Conservation (phyloP, 768 basidiomycete species). For the Hygrocybe coccinea region DNA sequence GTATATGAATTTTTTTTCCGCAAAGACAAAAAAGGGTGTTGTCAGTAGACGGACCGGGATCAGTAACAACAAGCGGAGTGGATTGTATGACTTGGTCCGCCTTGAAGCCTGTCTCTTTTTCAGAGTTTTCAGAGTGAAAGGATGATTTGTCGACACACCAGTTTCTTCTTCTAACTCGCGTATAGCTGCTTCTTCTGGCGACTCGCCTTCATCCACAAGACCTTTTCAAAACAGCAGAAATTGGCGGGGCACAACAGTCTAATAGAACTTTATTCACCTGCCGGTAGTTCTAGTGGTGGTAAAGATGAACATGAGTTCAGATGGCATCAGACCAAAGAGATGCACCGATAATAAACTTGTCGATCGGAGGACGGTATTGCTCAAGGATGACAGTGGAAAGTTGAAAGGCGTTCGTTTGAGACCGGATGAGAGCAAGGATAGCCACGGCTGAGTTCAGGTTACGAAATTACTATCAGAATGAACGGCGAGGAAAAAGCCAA, state of each 20-base stretch:
- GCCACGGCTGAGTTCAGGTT: constrained; percentile 59
- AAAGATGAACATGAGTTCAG: constrained; percentile 1
- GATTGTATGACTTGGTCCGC: constrained; percentile 58
- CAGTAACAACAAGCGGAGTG: constrained; percentile 57
- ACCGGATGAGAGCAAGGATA: constrained; percentile 74
- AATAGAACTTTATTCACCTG: constrained; percentile 20
- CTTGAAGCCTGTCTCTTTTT: constrained; percentile 85
- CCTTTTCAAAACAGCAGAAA: constrained; percentile 37
- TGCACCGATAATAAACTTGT: constrained; percentile 67
- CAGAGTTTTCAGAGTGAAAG: constrained; percentile 48
- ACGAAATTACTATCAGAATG: neutral
- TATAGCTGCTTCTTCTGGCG: constrained; percentile 72
- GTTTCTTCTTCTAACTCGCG: constrained; percentile 94
- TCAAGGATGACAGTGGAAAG: constrained; percentile 81
- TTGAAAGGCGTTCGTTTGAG: constrained; percentile 66
- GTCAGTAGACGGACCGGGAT: constrained; percentile 66
- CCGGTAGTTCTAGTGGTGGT: constrained; percentile 33
- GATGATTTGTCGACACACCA: neutral
- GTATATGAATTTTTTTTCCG: neutral
- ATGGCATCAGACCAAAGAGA: neutral
- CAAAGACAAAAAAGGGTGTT: neutral
- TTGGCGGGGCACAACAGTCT: neutral
- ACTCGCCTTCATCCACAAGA: constrained; percentile 81
- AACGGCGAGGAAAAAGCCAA: neutral
- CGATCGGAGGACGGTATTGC: constrained; percentile 87